Evolutionary conservation across 257 asterid genomes (phyloP).

Genomic region (Ilex aquifolium): DNA sequence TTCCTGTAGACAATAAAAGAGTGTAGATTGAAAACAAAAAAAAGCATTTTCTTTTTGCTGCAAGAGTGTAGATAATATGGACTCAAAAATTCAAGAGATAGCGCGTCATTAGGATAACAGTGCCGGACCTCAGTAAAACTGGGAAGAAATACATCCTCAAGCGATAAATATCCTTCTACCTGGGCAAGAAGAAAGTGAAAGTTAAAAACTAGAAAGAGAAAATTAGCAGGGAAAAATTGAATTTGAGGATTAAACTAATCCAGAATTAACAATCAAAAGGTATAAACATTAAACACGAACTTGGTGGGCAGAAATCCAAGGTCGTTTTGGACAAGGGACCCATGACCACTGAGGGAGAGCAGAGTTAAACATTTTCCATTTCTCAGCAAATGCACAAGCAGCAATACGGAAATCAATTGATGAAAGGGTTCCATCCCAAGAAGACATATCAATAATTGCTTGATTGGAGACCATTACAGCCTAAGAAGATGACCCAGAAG

Average conservation of each 20-base stretch:
- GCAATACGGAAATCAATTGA: slow-evolving; percentile 42
- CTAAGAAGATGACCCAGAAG: too few relatives aligned
- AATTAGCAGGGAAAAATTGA: too few relatives aligned
- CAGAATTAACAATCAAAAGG: not conserved
- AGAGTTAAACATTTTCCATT: slow-evolving; percentile 56
- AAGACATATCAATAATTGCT: slow-evolving; percentile 2
- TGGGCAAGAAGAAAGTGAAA: not conserved
- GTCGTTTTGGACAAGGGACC: slow-evolving; percentile 42
- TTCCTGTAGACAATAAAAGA: slow-evolving; percentile 26
- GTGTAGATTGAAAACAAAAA: not conserved
- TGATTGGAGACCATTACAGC: slow-evolving; percentile 8
- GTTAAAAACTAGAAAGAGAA: not conserved
- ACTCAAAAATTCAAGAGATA: too few relatives aligned
- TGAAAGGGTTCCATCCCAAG: slow-evolving; percentile 62
- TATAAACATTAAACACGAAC: slow-evolving; percentile 15
- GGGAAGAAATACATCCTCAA: slow-evolving; percentile 56
- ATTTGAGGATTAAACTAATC: slow-evolving; percentile 1
- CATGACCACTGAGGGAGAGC: slow-evolving; percentile 65
- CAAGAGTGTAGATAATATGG: too few relatives aligned
- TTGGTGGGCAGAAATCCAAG: slow-evolving; percentile 31
- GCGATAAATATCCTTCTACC: slow-evolving; percentile 64
- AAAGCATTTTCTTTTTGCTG: too few relatives aligned
- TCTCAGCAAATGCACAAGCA: slow-evolving; percentile 50
- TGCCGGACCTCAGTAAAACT: slow-evolving; percentile 37
- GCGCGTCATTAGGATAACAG: too few relatives aligned